Evolutionary conservation across 768 basidiomycete species (phyloP), one percentile per base, ranked within the genome.

Genomic region (Phylloporus arenicola): DNA sequence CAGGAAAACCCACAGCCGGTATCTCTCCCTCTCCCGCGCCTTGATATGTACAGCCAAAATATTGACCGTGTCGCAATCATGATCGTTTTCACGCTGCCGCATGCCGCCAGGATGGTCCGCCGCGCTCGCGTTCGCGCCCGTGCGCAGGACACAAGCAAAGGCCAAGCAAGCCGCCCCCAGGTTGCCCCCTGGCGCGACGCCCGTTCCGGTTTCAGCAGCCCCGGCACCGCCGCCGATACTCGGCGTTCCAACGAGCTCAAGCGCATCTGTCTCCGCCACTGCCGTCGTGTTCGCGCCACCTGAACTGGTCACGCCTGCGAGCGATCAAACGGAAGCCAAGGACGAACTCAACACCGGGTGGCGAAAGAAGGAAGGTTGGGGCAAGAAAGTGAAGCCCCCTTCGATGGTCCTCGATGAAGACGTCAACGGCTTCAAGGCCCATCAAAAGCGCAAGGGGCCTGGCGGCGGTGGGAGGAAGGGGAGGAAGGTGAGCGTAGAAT

Each of bases 351-450:
- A 60, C 34, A 49, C 69, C 3, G 45, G 70, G n/a, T 69, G 74
- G 57, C 69, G 75, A 16, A 65, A 74, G 56, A 61, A 68, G 43
- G 79, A 82, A 55, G 83, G 83, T 57, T 91, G 90, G 90, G 86
- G 86, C 38, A 88, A 85, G 70, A 91, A 91, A 64, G 83, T 92
- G 62, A 91, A 91, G 59, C 90, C 91, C 14, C 91, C 91, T 3
- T 87, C 87, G 1, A 92, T 93, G 88, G 75, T 92, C 19, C 78
- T 93, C 10, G 90, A 92, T 53, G 91, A 92, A 52, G 88, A 92
- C 54, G 74, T 92, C 55, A 92, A 92, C 50, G 90, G 90, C 1
- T 93, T 86, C 68, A 86, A 81, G 59, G 60, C 76, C 12, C 72
- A 75, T 11, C 81, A 78, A 47, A 81, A 77, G 55, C 75, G 76